Evolutionary conservation across 2,329 filamentous ascomycete genomes (phyloP).

Genomic region (Pseudogymnoascus sp.): DNA sequence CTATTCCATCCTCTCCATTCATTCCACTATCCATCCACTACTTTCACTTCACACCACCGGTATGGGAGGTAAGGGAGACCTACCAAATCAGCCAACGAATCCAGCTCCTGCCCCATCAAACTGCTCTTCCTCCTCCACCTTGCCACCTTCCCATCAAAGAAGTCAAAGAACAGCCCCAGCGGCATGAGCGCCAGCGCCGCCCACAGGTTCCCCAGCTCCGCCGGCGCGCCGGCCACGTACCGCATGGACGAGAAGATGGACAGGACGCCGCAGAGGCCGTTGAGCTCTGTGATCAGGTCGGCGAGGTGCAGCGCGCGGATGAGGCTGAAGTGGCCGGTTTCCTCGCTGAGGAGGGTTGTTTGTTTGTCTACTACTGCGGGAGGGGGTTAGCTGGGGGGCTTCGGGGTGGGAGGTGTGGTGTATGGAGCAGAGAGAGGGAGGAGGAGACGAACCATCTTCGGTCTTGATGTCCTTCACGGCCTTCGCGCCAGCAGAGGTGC

Average conservation of each 20-base stretch:
- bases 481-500: background rate
- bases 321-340: conserved; percentile 66
- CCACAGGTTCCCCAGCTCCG: conserved; percentile 63
- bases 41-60: background rate
- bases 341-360: conserved; percentile 59
- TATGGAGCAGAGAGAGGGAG: background rate
- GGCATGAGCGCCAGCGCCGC: conserved; percentile 79
- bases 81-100: conserved; percentile 92
- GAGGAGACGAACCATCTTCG: background rate
- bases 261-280: conserved; percentile 86
- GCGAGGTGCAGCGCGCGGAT: conserved; percentile 66
- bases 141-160: conserved; percentile 94
- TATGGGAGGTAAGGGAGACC: conserved; percentile 19
- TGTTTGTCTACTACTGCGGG: conserved; percentile 56
- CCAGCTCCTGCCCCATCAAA: conserved; percentile 94
- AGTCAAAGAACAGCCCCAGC: conserved; percentile 93
- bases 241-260: conserved; percentile 92
- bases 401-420: background rate
- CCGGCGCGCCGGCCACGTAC: conserved; percentile 64
- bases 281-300: conserved; percentile 75
- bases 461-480: background rate
- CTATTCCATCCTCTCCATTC: background rate
- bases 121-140: conserved; percentile 95
- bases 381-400: background rate
- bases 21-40: background rate